These are phyloP conservation scores for Xylaria sp. DNA, from an alignment of 2,329 filamentous ascomycete species.

Conservation along the genomic window DNA sequence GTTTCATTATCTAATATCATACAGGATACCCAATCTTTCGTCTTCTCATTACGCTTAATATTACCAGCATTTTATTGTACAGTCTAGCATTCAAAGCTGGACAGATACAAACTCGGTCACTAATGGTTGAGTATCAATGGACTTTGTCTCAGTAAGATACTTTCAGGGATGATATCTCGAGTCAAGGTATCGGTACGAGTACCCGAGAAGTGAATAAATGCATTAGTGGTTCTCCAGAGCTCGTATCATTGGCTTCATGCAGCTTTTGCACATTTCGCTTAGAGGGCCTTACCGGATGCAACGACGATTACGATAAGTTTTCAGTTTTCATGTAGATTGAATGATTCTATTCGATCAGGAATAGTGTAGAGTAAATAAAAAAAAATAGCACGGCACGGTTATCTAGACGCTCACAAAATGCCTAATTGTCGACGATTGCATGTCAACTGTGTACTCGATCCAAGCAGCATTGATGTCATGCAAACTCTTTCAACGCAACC, in stretches of 20 bases:
- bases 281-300: slow-evolving; percentile 19
- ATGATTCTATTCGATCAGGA: slow-evolving; percentile 26
- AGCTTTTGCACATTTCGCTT: slow-evolving; percentile 26
- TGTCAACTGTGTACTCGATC: neutral
- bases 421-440: neutral
- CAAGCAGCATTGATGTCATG: slow-evolving; percentile 48
- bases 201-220: neutral
- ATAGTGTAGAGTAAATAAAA: slow-evolving; percentile 35
- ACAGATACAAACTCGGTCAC: too few species aligned
- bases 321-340: slow-evolving; percentile 34
- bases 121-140: slow-evolving; percentile 1
- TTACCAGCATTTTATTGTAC: slow-evolving; percentile 19
- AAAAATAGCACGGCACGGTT: slow-evolving; percentile 17
- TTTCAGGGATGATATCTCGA: slow-evolving; percentile 19
- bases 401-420: neutral
- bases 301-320: slow-evolving; percentile 33
- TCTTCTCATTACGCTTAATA: slow-evolving; percentile 21
- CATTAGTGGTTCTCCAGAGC: slow-evolving; percentile 5
- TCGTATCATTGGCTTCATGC: slow-evolving; percentile 11
- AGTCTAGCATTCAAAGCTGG: too few species aligned
- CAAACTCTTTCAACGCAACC: neutral
- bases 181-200: slow-evolving; percentile 13
- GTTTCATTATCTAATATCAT: slow-evolving; percentile 2
- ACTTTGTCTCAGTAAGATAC: slow-evolving; percentile 5
- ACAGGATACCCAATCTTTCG: slow-evolving; percentile 26